Conservation (phyloP, 2,329 filamentous ascomycete species). For the Apiospora rasikravindrae region DNA sequence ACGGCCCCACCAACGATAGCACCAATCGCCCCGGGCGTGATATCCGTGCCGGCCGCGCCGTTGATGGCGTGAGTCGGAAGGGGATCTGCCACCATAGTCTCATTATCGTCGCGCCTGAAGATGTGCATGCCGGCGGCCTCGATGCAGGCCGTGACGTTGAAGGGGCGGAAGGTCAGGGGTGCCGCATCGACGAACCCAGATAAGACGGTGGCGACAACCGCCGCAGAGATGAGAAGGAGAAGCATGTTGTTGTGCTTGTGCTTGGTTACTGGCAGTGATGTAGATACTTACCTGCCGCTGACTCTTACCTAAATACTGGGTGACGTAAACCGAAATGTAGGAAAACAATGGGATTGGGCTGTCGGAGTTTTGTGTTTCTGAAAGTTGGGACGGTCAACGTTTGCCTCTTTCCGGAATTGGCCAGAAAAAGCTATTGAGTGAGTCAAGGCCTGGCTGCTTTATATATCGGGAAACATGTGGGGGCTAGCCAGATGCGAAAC, state of each 20-base stretch:
- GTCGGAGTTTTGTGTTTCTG: background rate
- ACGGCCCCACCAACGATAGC: background rate
- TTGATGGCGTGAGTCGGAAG: background rate
- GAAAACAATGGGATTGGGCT: background rate
- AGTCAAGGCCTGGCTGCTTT: background rate
- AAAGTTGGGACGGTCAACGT: too few species aligned
- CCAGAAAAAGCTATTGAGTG: background rate
- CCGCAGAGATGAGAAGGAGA: background rate
- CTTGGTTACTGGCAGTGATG: background rate
- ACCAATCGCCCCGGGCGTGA: background rate
- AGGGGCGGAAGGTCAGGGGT: background rate
- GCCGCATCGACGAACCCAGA: background rate
- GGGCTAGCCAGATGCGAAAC: background rate
- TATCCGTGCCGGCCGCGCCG: background rate
- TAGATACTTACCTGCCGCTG: background rate
- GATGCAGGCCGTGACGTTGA: background rate
- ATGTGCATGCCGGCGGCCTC: background rate
- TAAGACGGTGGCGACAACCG: background rate
- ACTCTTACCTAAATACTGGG: background rate
- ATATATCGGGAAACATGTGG: background rate
- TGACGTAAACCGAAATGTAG: background rate
- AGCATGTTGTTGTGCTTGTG: background rate
- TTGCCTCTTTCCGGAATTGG: background rate
- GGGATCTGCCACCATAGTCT: background rate
- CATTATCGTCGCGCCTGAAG: background rate